Percentiles rank a stretch among this genome's conserved stretches.
These are phyloP conservation scores for Magnaporthiopsis incrustans DNA, from an alignment of 2,329 filamentous ascomycete species.

Conservation along the genomic window DNA sequence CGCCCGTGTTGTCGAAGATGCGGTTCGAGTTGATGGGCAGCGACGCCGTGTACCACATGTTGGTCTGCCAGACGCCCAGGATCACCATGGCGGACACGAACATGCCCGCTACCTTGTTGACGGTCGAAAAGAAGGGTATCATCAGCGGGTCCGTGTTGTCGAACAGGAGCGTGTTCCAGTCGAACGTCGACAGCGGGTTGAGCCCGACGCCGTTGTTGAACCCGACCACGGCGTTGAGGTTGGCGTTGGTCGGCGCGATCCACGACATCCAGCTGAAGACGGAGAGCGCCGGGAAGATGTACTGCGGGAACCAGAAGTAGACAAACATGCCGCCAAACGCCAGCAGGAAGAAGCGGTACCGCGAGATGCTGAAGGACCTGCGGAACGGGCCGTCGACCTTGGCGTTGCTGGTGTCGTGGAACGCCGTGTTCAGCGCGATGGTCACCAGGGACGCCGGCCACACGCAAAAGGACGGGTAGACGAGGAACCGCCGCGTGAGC, in stretches of 20 bases:
- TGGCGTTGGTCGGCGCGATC: slow-evolving; percentile 36
- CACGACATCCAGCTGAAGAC: slow-evolving; percentile 46
- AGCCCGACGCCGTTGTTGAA: slow-evolving; percentile 26
- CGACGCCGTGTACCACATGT: slow-evolving; percentile 46
- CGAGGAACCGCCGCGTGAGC: slow-evolving; percentile 38
- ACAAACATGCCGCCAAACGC: slow-evolving; percentile 38
- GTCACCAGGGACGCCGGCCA: slow-evolving; percentile 42
- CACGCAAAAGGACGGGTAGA: slow-evolving; percentile 42
- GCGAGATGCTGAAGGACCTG: slow-evolving; percentile 30
- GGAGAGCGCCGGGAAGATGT: slow-evolving; percentile 36
- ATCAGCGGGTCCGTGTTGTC: slow-evolving; percentile 23
- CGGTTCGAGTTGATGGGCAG: slow-evolving; percentile 44
- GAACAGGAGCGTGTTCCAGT: slow-evolving; percentile 27
- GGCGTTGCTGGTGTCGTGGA: slow-evolving; percentile 34
- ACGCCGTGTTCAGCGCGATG: slow-evolving; percentile 37
- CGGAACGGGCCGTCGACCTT: slow-evolving; percentile 31
- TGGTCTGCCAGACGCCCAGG: slow-evolving; percentile 49
- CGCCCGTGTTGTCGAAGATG: slow-evolving; percentile 40
- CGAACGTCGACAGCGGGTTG: slow-evolving; percentile 30
- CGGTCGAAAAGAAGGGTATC: slow-evolving; percentile 48
- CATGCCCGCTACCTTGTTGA: slow-evolving; percentile 53
- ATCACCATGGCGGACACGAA: slow-evolving; percentile 47
- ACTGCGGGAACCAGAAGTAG: slow-evolving; percentile 44
- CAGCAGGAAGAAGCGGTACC: slow-evolving; percentile 36
- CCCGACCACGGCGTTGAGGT: slow-evolving; percentile 23